Percentiles rank a stretch among this genome's conserved stretches.
Conservation (phyloP, 2,329 filamentous ascomycete species). For the Cytospora paraplurivora region DNA sequence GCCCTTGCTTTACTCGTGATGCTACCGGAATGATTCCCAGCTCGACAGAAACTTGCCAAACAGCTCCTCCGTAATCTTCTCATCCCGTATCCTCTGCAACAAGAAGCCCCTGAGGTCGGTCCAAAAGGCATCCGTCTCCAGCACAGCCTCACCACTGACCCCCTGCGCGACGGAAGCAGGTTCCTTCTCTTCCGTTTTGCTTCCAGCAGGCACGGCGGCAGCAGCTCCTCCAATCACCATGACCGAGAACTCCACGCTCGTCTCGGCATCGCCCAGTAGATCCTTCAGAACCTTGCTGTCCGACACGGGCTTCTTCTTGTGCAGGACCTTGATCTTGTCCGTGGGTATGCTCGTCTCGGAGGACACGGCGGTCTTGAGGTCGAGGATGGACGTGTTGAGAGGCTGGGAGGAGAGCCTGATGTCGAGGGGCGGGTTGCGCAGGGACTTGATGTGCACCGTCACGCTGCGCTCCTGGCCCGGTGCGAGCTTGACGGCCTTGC, state of each 20-base stretch:
- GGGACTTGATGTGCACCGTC: slow-evolving; percentile 69
- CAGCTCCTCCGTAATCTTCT: slow-evolving; percentile 63
- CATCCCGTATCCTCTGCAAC: slow-evolving; percentile 75
- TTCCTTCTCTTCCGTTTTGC: slow-evolving; percentile 44
- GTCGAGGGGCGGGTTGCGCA: slow-evolving; percentile 73
- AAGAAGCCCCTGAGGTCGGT: slow-evolving; percentile 79
- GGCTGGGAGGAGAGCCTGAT: slow-evolving; percentile 65
- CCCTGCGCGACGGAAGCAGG: slow-evolving; percentile 50
- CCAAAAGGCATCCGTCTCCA: slow-evolving; percentile 82
- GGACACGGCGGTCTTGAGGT: slow-evolving; percentile 73
- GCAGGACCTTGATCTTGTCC: slow-evolving; percentile 84
- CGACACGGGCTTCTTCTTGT: slow-evolving; percentile 81
- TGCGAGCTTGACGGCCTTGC: slow-evolving; percentile 42
- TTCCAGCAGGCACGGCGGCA: slow-evolving; percentile 37
- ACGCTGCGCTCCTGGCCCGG: slow-evolving; percentile 57
- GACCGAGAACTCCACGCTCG: slow-evolving; percentile 72
- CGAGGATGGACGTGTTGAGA: slow-evolving; percentile 72
- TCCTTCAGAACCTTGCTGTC: slow-evolving; percentile 80
- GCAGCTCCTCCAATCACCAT: slow-evolving; percentile 50
- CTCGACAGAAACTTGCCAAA: slow-evolving; percentile 68
- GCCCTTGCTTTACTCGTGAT: background rate
- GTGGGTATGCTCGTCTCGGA: slow-evolving; percentile 62
- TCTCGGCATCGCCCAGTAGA: slow-evolving; percentile 60
- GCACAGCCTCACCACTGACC: slow-evolving; percentile 58
- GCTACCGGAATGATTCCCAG: slow-evolving; percentile 54